phyloP scores from a whole-genome alignment of 176 grass and related monocot genomes.

The Zizania latifolia region DNA sequence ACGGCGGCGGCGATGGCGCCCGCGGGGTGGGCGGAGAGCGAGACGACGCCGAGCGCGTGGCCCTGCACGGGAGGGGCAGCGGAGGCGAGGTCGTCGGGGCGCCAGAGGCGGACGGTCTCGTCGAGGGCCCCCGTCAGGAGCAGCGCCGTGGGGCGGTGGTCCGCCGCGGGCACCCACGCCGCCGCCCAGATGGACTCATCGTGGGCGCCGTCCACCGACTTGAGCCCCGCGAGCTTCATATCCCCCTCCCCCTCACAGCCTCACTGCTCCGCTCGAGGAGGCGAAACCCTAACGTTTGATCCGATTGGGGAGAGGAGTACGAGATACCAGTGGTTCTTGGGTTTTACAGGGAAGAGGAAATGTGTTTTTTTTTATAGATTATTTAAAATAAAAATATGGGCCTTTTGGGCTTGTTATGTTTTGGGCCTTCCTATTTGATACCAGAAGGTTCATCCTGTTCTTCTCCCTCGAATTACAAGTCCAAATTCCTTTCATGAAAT shows the following conservation, averaged over 20 bases:
- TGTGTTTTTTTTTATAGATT: neutral
- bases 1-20: slow-evolving; percentile 63
- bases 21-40: slow-evolving; percentile 58
- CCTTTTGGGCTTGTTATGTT: too few relatives aligned
- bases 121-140: slow-evolving; percentile 79
- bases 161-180: slow-evolving; percentile 59
- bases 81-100: slow-evolving; percentile 60
- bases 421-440: too few relatives aligned
- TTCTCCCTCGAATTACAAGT: too few relatives aligned
- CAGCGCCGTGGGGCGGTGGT: slow-evolving; percentile 46
- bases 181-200: slow-evolving; percentile 96
- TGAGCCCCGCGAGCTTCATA: slow-evolving; percentile 92
- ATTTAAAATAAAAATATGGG: too few relatives aligned
- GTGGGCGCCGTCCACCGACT: slow-evolving; percentile 65
- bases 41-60: slow-evolving; percentile 71
- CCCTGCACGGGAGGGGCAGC: slow-evolving; percentile 22
- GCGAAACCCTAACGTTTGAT: slow-evolving; percentile 36
- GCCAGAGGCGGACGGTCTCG: slow-evolving; percentile 74
- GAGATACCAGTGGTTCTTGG: neutral
- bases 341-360: slow-evolving; percentile 6
- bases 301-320: neutral
- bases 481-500: too few relatives aligned
- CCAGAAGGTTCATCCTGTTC: too few relatives aligned
- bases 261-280: neutral
- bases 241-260: neutral